These are phyloP conservation scores for Fusarium sp. DNA, from an alignment of 2,329 filamentous ascomycete genomes.

Conservation along the genomic window DNA sequence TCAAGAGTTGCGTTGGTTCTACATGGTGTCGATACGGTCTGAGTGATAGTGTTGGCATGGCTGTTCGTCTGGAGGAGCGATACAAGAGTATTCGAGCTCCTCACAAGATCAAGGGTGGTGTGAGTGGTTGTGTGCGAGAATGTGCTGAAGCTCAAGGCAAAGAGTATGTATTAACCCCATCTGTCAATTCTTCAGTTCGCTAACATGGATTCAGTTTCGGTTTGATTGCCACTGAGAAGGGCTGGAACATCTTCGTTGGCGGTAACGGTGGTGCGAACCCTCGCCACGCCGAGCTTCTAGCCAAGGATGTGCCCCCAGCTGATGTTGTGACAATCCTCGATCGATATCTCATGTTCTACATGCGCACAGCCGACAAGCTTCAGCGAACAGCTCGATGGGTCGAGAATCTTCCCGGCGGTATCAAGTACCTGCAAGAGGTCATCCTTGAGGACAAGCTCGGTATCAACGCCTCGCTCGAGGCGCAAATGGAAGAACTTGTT, in stretches of 20 bases:
- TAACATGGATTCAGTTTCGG: conserved; percentile 69
- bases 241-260: conserved; percentile 91
- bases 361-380: conserved; percentile 88
- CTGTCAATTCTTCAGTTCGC: background rate
- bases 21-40: conserved; percentile 93
- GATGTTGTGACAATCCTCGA: conserved; percentile 87
- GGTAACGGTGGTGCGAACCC: conserved; percentile 92
- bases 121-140: conserved; percentile 90
- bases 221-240: conserved; percentile 90
- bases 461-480: conserved; percentile 83
- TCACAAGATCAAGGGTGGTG: conserved; percentile 91
- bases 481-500: conserved; percentile 87
- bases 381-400: conserved; percentile 91
- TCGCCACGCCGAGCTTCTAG: conserved; percentile 81
- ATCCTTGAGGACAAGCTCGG: conserved; percentile 87
- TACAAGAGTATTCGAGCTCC: conserved; percentile 92
- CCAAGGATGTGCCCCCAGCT: conserved; percentile 84
- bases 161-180: conserved; percentile 66
- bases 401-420: conserved; percentile 82
- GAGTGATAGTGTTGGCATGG: conserved; percentile 91
- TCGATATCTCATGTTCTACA: conserved; percentile 92
- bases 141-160: conserved; percentile 94
- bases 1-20: conserved; percentile 91
- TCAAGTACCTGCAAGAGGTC: conserved; percentile 84
- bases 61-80: conserved; percentile 84